Conservation (phyloP, 192 early-diverging fungal genomes). For the Chytriomyces sp. region DNA sequence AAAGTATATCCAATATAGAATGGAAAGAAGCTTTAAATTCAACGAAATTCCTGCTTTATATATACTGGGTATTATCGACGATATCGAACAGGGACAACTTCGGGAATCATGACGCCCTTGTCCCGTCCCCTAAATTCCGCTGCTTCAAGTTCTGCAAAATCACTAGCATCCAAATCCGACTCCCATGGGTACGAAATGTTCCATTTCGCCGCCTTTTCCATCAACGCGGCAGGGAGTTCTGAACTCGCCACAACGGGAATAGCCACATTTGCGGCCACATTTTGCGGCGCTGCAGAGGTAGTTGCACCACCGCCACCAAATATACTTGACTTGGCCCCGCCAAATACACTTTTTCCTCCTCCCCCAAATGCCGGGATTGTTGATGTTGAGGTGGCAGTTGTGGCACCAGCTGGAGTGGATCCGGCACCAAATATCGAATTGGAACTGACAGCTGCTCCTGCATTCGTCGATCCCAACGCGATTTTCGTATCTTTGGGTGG, state of each 20-base stretch:
- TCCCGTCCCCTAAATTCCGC: neutral
- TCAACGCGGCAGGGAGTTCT: neutral
- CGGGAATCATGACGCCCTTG: neutral
- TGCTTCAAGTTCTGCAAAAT: neutral
- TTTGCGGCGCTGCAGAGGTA: neutral
- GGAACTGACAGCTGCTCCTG: no score
- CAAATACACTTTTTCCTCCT: neutral
- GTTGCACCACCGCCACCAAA: neutral
- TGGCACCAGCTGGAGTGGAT: no score
- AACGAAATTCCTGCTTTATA: neutral
- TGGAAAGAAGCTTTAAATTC: neutral
- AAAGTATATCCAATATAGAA: neutral
- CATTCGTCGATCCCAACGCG: no score
- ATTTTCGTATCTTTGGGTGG: no score
- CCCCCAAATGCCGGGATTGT: no score
- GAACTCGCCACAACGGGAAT: neutral
- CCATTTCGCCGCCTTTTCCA: neutral
- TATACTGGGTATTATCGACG: no score
- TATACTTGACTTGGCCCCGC: neutral
- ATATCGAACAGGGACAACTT: conserved; percentile 13
- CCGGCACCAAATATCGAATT: no score
- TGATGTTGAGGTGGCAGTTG: no score
- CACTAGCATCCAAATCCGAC: neutral
- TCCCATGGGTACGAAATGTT: neutral
- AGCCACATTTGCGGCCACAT: neutral